phyloP scores from a whole-genome alignment of 176 grass and related monocot species.

The Raddia distichophylla region DNA sequence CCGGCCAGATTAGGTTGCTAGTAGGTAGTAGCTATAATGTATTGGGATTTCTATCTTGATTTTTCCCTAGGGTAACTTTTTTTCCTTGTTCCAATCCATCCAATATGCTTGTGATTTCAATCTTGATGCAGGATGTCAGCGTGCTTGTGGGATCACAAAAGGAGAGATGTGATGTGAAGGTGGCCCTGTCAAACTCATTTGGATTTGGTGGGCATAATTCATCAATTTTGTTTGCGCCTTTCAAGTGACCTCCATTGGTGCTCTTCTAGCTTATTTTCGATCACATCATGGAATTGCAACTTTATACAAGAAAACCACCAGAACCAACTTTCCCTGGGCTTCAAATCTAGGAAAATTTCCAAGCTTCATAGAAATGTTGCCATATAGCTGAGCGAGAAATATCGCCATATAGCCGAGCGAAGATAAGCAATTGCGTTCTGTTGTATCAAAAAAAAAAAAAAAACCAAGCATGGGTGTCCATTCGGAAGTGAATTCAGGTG shows the following conservation, averaged over 20 bases:
- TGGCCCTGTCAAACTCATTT: slow-evolving; percentile 91
- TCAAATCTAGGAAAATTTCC: slow-evolving; percentile 42
- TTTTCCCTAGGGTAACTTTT: neutral
- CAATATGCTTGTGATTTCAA: slow-evolving; percentile 28
- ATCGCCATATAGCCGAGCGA: slow-evolving; percentile 26
- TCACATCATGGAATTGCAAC: slow-evolving; percentile 12
- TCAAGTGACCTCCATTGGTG: slow-evolving; percentile 50
- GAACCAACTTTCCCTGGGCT: slow-evolving; percentile 34
- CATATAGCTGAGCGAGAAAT: slow-evolving; percentile 30
- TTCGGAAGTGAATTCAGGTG: slow-evolving; percentile 31
- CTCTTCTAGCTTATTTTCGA: slow-evolving; percentile 34
- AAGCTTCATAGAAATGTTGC: slow-evolving; percentile 48
- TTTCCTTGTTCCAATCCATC: neutral
- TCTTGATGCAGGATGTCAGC: slow-evolving; percentile 67
- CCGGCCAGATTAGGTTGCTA: neutral
- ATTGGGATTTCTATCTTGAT: neutral
- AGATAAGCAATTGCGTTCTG: slow-evolving; percentile 44
- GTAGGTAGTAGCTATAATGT: neutral
- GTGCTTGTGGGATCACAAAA: slow-evolving; percentile 82
- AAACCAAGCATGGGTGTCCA: slow-evolving; percentile 9
- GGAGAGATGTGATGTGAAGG: slow-evolving; percentile 88
- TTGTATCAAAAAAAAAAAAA: slow-evolving; percentile 42
- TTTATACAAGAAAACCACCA: slow-evolving; percentile 16
- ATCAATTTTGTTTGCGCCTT: slow-evolving; percentile 87
- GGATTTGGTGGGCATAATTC: slow-evolving; percentile 98